These are phyloP conservation scores for Emericellopsis cladophorae DNA, from an alignment of 2,329 filamentous ascomycete genomes.

Conservation along the genomic window DNA sequence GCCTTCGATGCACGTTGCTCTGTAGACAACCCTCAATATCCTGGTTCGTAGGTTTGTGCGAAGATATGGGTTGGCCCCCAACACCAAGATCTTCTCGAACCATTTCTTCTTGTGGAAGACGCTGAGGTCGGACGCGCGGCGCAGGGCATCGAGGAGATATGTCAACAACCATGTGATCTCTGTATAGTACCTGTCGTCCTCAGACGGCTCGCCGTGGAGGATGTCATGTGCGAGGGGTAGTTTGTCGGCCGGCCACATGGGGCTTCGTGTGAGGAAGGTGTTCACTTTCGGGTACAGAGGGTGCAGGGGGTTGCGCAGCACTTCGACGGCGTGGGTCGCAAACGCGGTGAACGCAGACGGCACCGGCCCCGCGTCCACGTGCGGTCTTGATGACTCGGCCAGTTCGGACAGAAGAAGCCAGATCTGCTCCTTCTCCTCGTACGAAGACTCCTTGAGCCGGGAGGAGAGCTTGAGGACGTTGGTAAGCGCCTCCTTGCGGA, in stretches of 20 bases:
- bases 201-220: constrained; percentile 51
- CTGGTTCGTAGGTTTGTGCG: constrained; percentile 46
- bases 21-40: constrained; percentile 48
- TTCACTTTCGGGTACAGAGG: constrained; percentile 80
- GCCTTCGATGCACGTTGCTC: constrained; percentile 52
- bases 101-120: constrained; percentile 50
- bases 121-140: constrained; percentile 43
- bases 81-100: constrained; percentile 62
- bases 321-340: constrained; percentile 53
- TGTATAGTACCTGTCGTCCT: constrained; percentile 60
- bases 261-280: constrained; percentile 65
- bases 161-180: constrained; percentile 65
- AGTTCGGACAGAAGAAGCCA: constrained; percentile 73
- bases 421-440: constrained; percentile 64
- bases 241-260: constrained; percentile 61
- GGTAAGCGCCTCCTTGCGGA: constrained; percentile 65
- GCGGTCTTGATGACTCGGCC: constrained; percentile 54
- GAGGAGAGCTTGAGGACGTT: constrained; percentile 54
- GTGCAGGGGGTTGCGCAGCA: constrained; percentile 67
- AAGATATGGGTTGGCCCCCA: constrained; percentile 56
- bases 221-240: constrained; percentile 58
- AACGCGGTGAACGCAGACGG: constrained; percentile 69
- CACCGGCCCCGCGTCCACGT: constrained; percentile 43
- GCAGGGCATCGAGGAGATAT: constrained; percentile 57
- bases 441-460: constrained; percentile 53